phyloP scores from a whole-genome alignment of 2,329 filamentous ascomycete genomes.

The Fragosphaeria purpurea region DNA sequence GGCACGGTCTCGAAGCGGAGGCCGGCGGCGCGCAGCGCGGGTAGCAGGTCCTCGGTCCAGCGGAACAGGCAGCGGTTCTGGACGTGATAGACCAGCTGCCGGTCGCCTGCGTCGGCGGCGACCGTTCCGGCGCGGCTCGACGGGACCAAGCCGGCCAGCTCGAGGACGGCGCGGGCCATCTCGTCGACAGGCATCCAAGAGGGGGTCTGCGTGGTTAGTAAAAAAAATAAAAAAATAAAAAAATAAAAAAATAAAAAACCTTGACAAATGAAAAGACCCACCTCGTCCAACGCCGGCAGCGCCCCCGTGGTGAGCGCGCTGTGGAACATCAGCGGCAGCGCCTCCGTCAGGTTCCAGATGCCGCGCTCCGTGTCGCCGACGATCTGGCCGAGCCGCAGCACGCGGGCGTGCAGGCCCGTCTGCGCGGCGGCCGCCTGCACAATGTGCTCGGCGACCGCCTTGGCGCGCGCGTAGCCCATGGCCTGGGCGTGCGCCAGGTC shows the following conservation, averaged over 20 bases:
- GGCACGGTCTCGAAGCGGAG: slow-evolving; percentile 35
- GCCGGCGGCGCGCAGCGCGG: slow-evolving; percentile 32
- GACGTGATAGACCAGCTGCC: slow-evolving; percentile 30
- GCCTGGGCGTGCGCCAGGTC: slow-evolving; percentile 28
- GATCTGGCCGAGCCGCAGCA: slow-evolving; percentile 41
- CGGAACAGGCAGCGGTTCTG: slow-evolving; percentile 37
- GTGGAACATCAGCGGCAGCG: slow-evolving; percentile 41
- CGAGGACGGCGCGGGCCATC: slow-evolving; percentile 30
- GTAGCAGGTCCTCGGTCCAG: slow-evolving; percentile 29
- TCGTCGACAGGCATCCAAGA: slow-evolving; percentile 37
- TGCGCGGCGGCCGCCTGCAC: slow-evolving; percentile 1
- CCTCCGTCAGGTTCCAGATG: slow-evolving; percentile 41
- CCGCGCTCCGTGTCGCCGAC: slow-evolving; percentile 36
- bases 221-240: background rate
- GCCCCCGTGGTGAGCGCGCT: slow-evolving; percentile 31
- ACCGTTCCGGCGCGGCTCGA: background rate
- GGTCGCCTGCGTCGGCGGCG: slow-evolving; percentile 15
- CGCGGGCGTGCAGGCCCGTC: slow-evolving; percentile 14
- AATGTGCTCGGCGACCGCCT: slow-evolving; percentile 8
- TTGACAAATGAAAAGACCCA: background rate
- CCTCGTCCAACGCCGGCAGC: slow-evolving; percentile 35
- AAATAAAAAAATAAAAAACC: too few relatives aligned
- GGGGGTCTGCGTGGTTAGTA: slow-evolving; percentile 14
- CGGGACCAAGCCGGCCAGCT: slow-evolving; percentile 11
- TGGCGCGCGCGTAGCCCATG: slow-evolving; percentile 37